Percentiles rank a stretch among this genome's conserved stretches.
These are phyloP conservation scores for Malania oleifera DNA, from an alignment of 164 flowering plant species.

Conservation along the genomic window DNA sequence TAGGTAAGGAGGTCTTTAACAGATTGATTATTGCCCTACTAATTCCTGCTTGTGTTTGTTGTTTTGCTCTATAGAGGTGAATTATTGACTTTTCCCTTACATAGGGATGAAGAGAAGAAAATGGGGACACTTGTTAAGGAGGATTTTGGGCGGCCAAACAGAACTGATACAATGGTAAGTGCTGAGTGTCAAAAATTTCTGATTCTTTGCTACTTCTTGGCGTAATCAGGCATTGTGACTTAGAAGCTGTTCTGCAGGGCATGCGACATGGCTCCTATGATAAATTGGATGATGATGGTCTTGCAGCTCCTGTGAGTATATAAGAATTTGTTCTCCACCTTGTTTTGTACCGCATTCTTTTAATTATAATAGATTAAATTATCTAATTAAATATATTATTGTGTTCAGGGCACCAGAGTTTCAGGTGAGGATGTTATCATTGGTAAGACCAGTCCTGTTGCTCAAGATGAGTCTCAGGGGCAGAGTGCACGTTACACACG, in stretches of 20 bases:
- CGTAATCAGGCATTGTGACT: slow-evolving; percentile 1
- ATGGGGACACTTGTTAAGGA: slow-evolving; percentile 99
- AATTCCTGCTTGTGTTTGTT: background rate
- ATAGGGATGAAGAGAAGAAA: slow-evolving; percentile 77
- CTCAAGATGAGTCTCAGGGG: slow-evolving; percentile 89
- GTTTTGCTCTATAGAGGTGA: background rate
- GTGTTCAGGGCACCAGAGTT: slow-evolving; percentile 78
- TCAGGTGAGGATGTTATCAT: slow-evolving; percentile 98
- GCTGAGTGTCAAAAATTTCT: background rate
- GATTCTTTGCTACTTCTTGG: background rate
- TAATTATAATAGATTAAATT: background rate
- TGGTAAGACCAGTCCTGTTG: slow-evolving; percentile 90
- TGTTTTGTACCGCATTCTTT: background rate
- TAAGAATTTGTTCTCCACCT: background rate
- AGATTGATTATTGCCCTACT: background rate
- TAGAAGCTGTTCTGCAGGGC: slow-evolving; percentile 47
- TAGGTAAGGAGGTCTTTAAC: slow-evolving; percentile 30
- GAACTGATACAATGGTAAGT: slow-evolving; percentile 84
- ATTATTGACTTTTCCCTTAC: slow-evolving; percentile 2
- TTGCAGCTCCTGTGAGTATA: slow-evolving; percentile 87
- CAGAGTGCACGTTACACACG: slow-evolving; percentile 72
- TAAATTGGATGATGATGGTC: slow-evolving; percentile 98
- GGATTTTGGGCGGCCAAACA: slow-evolving; percentile 95
- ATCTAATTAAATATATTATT: background rate
- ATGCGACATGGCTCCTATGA: slow-evolving; percentile 98